A percentile compares a stretch with the other conserved stretches of the same genome.
Evolutionary conservation across 257 asterid genomes (phyloP).

Genomic region (Primulina eburnea): DNA sequence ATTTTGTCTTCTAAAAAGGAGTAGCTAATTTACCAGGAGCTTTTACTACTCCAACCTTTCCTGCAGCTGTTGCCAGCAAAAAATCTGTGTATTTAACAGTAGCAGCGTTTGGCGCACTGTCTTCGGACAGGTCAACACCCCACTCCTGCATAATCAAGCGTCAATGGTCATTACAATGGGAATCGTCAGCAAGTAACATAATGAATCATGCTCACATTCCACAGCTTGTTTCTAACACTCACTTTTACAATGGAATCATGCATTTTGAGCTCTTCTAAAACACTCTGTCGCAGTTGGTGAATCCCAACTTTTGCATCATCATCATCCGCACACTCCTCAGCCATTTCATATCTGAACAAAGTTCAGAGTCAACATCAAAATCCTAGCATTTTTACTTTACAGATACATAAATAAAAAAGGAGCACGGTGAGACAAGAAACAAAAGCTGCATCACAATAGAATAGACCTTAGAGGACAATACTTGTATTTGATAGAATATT

Average conservation of each 20-base stretch:
- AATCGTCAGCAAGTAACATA: constrained; percentile 2
- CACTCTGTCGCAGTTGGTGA: constrained; percentile 45
- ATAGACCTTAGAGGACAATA: neutral
- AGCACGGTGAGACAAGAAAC: neutral
- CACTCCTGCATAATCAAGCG: constrained; percentile 56
- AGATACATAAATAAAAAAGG: constrained; percentile 14
- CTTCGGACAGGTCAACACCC: constrained; percentile 56
- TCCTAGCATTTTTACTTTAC: constrained; percentile 4
- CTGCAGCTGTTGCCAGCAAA: constrained; percentile 81
- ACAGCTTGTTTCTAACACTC: constrained; percentile 23
- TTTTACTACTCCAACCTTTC: constrained; percentile 76
- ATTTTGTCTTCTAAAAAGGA: constrained; percentile 90
- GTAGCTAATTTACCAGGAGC: constrained; percentile 79
- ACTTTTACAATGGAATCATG: constrained; percentile 58
- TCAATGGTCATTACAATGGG: constrained; percentile 11
- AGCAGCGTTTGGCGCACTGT: constrained; percentile 51
- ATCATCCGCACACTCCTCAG: constrained; percentile 81
- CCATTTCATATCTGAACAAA: constrained; percentile 70
- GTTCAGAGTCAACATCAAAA: constrained; percentile 20
- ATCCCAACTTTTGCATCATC: constrained; percentile 84
- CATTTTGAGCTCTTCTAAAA: constrained; percentile 63
- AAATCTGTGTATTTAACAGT: constrained; percentile 74
- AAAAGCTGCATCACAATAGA: constrained; percentile 7
- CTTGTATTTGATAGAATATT: neutral
- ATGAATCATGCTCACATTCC: constrained; percentile 8